Percentiles rank a stretch among this genome's conserved stretches.
phyloP scores from a whole-genome alignment of 345 rosid species.

The Pelargonium nanum region DNA sequence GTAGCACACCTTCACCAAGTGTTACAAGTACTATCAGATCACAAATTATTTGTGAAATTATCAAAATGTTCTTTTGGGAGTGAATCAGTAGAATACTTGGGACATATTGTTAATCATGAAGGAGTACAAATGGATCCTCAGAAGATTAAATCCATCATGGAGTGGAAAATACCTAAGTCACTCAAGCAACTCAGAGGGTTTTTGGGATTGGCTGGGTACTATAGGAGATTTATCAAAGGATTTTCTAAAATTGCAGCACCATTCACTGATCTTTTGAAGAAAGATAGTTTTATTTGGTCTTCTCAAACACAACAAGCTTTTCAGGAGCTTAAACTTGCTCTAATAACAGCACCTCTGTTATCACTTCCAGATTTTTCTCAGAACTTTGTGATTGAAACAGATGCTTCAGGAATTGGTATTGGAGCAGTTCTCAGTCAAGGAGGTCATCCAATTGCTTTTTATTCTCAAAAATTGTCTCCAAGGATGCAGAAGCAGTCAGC shows the following conservation, averaged over 20 bases:
- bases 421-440: too few species aligned
- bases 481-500: too few species aligned
- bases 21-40: background rate
- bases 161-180: background rate
- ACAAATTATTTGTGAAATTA: background rate
- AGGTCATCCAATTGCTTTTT: too few species aligned
- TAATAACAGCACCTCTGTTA: background rate
- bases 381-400: too few species aligned
- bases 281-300: background rate
- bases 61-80: background rate
- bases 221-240: background rate
- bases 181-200: background rate
- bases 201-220: too few species aligned
- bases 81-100: too few species aligned
- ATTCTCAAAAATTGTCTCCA: too few species aligned
- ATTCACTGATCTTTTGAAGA: background rate
- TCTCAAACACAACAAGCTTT: too few species aligned
- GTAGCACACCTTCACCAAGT: background rate
- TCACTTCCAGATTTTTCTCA: too few species aligned
- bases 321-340: background rate
- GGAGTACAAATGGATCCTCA: background rate
- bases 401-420: too few species aligned
- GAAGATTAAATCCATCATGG: background rate
- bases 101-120: too few species aligned
- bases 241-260: background rate